Evolutionary conservation across 1,284 basidiomycete genomes (phyloP), one percentile per base, ranked within the genome.

Genomic region (Ceratobasidium sp.): DNA sequence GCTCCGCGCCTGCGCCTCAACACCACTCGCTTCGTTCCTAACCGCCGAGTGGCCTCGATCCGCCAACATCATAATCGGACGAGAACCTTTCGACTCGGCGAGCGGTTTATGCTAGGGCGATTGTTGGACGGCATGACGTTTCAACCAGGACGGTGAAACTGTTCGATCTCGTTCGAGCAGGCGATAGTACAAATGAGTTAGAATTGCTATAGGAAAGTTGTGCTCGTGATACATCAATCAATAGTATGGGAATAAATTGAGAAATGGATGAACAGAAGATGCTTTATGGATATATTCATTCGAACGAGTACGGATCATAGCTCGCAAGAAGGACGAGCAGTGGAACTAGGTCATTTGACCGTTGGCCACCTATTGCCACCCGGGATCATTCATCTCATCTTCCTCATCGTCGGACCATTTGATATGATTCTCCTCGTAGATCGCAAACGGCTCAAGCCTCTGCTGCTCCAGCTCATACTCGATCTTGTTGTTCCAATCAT

Each of bases 51-150:
- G 52, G 23, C 3, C 52, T 53, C 52, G 52, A 53, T 53, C 28
- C 14, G 8, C 32, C 18, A 32, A 32, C 52, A 16, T 30, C 52
- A 32, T 53, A 32, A 18, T 53, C 18, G 12, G 28, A 32, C 14
- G 9, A 32, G 52, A 32, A 53, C 3, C 14, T 32, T 14, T 18
- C 4, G 23, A 16, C 26, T 26, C 26, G 14, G 28, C 23, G 52
- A 30, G 52, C 28, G 52, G 52, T 53, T 53, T 53, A 53, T 32
- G 52, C 52, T 53, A 53, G 26, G 52, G 14, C 21, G 48, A 50
- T 50, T 23, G 48, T 26, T 32, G 28, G 23, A 16, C 16, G 3
- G 48, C n/a, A 52, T 5, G 52, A 30, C 28, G 52, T 53, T 53
- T 53, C 52, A 53, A 28, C 30, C 28, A 32, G 9, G 52, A 32